Base-by-base conservation (phyloP, 257 asterid species). In the Fraxinus anomala region DNA sequence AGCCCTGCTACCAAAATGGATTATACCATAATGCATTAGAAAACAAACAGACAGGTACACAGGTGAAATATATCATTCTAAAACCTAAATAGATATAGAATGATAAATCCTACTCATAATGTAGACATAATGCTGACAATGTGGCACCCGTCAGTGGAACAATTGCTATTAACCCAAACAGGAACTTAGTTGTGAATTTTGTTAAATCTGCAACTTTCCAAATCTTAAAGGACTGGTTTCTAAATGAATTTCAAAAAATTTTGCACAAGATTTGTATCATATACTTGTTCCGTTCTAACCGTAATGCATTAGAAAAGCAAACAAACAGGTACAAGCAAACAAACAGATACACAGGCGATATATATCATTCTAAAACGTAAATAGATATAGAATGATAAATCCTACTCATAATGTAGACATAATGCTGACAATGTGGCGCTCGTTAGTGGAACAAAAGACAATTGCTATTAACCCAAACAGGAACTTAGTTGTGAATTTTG, bases 401-500 rank as follows among this genome's bases (percentile, higher is more conserved):
- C 13, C 16, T 40, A 40, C 49, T 40, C 14, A 11, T 40, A 40
- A 40, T 40, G 49, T 40, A 10, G 49, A 40, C 49, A 1, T 40
- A 40, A 16, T 17, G 23, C 61, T 13, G 23, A 49, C 21, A 49
- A 16, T 17, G 23, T 2, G 1, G 17, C 61, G 17, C 61, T 16
- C 61, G 1, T 49, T 4, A 49, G n/a, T 5, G 17, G 56, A 37
- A 37, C 13, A 34, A 67, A 70, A 23, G 12, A 31, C 37, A 65
- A n/a, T 23, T 51, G 33, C 34, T 26, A 61, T 17, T 31, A 7
- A 37, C 42, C 42, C 11, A 37, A 37, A 37, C 42, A 37, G 42
- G 42, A 44, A 76, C 67, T 65, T 39, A 21, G 5, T 44, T n/a
- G 72, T 65, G 54, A 24, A 36, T 54, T 47, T 72, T 68, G 51